Conservation (phyloP, 2,329 filamentous ascomycete species). For the Ophiostoma australiae region DNA sequence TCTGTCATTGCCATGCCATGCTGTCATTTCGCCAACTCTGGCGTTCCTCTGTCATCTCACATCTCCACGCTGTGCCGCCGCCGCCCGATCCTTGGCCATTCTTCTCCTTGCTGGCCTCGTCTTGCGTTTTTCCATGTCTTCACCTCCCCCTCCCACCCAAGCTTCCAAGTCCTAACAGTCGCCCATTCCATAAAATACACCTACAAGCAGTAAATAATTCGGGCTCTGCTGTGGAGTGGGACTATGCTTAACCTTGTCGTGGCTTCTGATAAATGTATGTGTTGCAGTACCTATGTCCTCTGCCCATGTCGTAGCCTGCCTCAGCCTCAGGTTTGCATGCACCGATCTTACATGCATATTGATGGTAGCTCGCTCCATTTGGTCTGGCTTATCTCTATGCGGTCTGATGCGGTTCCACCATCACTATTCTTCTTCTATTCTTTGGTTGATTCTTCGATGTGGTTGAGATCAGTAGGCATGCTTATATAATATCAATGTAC, state of each 20-base stretch:
- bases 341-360: not conserved
- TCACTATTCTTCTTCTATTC: not conserved
- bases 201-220: not conserved
- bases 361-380: not conserved
- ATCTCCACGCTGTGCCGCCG: not conserved
- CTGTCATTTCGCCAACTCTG: constrained; percentile 7
- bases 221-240: constrained; percentile 4
- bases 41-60: not conserved
- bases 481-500: not conserved
- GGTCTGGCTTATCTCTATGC: not conserved
- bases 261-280: not conserved
- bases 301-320: not conserved
- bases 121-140: not conserved
- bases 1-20: not conserved
- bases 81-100: not conserved
- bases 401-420: not conserved
- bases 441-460: not conserved
- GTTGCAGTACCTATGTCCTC: not conserved
- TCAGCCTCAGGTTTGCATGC: not conserved
- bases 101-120: not conserved
- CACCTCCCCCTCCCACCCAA: not conserved
- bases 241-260: not conserved
- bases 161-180: not conserved
- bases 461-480: not conserved
- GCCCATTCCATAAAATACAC: not conserved